Evolutionary conservation across 2,329 filamentous ascomycete genomes (phyloP).

Genomic region (Fusarium liriodendri): DNA sequence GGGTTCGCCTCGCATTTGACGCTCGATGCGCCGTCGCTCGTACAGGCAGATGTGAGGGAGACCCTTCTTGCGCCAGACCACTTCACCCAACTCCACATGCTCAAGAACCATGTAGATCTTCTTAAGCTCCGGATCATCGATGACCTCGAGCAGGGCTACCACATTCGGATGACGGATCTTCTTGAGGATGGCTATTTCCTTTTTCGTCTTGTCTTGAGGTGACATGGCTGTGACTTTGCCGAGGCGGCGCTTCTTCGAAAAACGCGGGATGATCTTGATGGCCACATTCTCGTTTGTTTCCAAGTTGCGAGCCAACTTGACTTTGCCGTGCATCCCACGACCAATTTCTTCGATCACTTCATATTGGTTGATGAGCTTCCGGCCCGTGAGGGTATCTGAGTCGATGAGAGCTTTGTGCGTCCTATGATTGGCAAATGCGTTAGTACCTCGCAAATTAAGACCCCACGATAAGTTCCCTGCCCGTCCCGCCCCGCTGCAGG

Average conservation of each 20-base stretch:
- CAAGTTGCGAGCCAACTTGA: conserved; percentile 90
- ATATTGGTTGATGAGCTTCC: conserved; percentile 98
- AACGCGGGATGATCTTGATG: conserved; percentile 98
- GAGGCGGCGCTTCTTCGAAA: conserved; percentile 92
- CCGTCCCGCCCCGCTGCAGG: conserved; percentile 14
- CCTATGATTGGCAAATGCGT: conserved; percentile 53
- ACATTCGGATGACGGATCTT: conserved; percentile 99
- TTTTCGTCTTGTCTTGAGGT: conserved; percentile 84
- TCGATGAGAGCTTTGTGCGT: conserved; percentile 94
- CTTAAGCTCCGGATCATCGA: conserved; percentile 94
- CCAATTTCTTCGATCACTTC: conserved; percentile 97
- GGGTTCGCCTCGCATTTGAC: conserved; percentile 72
- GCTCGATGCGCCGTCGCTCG: conserved; percentile 84
- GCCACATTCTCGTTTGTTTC: conserved; percentile 83
- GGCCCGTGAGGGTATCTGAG: conserved; percentile 86
- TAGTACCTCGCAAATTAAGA: conserved; percentile 28
- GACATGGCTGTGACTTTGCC: conserved; percentile 78
- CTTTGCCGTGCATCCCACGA: conserved; percentile 95
- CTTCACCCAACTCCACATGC: conserved; percentile 93
- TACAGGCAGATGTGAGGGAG: conserved; percentile 84
- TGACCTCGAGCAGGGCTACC: conserved; percentile 94
- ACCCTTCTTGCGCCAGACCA: conserved; percentile 92
- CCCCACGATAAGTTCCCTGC: conserved; percentile 17
- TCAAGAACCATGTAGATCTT: conserved; percentile 99
- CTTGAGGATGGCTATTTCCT: conserved; percentile 97